Evolutionary conservation across 225 moss, liverwort and hornwort genomes (phyloP), one percentile per base, ranked within the genome.

Genomic region (Straminergon stramineum): DNA sequence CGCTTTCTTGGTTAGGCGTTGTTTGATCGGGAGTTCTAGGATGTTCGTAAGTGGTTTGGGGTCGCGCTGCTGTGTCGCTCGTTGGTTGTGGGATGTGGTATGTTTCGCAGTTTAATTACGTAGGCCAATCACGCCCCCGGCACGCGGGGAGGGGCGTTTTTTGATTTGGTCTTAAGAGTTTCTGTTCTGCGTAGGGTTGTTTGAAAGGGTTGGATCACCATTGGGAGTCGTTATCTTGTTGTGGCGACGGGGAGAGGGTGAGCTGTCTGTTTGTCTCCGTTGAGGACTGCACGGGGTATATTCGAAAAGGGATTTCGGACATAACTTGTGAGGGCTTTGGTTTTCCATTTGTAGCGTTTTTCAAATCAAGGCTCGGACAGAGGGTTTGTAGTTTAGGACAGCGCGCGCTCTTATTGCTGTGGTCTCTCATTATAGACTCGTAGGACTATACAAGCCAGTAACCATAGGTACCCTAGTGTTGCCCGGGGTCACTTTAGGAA

Each of bases 381-480:
- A 39, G 21, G 67, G 17, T 53, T 53, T 55, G 68, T 26, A 35
- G 82, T n/a, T 18, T 80, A 61, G 74, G 37, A 60, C n/a, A 83
- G 26, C 85, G 43, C 41, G 62, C 80, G 48, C 80, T 28, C 80
- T 83, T 16, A 26, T 76, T 68, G 17, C 43, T 73, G 90, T 20
- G 75, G 84, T 64, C 31, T 37, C 74, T 39, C 65, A 24, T 83
- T 23, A 15, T 63, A 32, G 23, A 14, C 24, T 65, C 51, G 51
- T 51, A 30, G n/a, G 45, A 28, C 27, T 85, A 78, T 27, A 26
- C 85, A 68, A 85, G 87, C 26, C 58, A 35, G 65, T 81, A 87
- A 84, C 86, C 86, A 91, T 94, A 89, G 91, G 90, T 93, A 90
- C 90, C 86, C 37, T 94, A 85, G 88, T 92, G 41, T 79, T 91